These are phyloP conservation scores for Colletotrichum australisinense DNA, from an alignment of 2,329 filamentous ascomycete genomes.

Conservation along the genomic window DNA sequence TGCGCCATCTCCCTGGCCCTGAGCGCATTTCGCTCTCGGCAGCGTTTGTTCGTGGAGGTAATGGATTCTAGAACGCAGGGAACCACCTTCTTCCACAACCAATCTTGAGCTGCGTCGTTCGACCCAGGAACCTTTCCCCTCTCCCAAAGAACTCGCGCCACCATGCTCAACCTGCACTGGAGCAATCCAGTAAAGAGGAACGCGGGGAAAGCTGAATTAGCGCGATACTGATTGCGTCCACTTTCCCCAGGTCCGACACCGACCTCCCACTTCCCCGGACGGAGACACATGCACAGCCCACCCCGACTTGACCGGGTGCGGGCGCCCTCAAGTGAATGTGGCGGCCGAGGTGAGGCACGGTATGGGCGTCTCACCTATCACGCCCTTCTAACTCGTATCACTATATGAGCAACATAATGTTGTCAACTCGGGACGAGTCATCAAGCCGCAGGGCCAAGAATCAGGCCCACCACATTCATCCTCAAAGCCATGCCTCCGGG, in stretches of 20 bases:
- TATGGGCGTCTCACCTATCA: background rate
- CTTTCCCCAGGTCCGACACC: background rate
- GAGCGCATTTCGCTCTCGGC: slow-evolving; percentile 16
- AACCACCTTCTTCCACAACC: background rate
- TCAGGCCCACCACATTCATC: background rate
- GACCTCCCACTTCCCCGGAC: slow-evolving; percentile 11
- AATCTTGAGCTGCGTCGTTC: background rate
- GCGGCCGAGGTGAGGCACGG: background rate
- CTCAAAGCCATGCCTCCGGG: background rate
- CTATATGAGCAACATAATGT: background rate
- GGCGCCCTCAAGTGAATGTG: background rate
- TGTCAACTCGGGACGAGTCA: slow-evolving; percentile 20
- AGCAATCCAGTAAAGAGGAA: background rate
- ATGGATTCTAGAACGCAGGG: slow-evolving; percentile 13
- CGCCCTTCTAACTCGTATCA: background rate
- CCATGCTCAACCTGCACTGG: background rate
- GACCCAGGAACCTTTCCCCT: background rate
- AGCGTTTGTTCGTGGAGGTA: background rate
- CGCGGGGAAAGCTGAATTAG: slow-evolving; percentile 10
- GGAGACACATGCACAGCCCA: slow-evolving; percentile 16
- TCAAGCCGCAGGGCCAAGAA: slow-evolving; percentile 28
- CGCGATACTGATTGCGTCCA: background rate
- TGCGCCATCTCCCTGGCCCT: slow-evolving; percentile 22
- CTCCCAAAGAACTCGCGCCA: background rate
- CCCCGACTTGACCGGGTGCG: slow-evolving; percentile 3